phyloP scores from a whole-genome alignment of 2,329 filamentous ascomycete species.

The Trichoderma semiorbis region DNA sequence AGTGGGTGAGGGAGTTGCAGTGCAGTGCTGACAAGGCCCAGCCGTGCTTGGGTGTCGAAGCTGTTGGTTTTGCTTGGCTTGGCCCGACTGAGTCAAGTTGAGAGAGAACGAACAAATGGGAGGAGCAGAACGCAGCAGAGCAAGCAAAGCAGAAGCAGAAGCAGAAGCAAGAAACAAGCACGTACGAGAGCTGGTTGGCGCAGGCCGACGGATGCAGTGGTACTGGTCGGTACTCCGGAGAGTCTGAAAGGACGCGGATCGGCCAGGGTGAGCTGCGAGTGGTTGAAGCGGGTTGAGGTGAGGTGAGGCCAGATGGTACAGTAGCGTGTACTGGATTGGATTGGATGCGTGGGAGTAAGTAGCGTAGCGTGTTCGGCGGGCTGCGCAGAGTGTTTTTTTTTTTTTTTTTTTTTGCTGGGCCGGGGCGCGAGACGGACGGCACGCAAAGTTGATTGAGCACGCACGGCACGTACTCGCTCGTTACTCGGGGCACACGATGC shows the following conservation, averaged over 20 bases:
- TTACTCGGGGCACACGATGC: background rate
- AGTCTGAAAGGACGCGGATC: background rate
- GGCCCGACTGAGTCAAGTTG: background rate
- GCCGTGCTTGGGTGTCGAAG: background rate
- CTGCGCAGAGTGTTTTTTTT: background rate
- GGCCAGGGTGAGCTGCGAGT: constrained; percentile 8
- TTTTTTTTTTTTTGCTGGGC: background rate
- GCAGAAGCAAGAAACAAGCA: background rate
- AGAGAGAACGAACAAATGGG: background rate
- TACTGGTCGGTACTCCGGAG: constrained; percentile 13
- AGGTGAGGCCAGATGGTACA: background rate
- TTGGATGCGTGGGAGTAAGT: background rate
- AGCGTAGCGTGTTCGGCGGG: background rate
- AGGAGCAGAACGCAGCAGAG: background rate
- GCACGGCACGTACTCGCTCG: background rate
- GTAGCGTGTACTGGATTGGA: background rate
- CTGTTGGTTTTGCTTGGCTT: background rate
- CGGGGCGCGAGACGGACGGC: background rate
- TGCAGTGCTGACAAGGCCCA: constrained; percentile 8
- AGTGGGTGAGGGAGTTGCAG: background rate
- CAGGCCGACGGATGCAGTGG: constrained; percentile 10
- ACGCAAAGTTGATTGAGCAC: background rate
- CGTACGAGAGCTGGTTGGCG: constrained; percentile 12
- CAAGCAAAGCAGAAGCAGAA: background rate
- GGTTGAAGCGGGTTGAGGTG: background rate